Conservation (phyloP, 2,329 filamentous ascomycete genomes). For the Cladophialophora chaetospira region DNA sequence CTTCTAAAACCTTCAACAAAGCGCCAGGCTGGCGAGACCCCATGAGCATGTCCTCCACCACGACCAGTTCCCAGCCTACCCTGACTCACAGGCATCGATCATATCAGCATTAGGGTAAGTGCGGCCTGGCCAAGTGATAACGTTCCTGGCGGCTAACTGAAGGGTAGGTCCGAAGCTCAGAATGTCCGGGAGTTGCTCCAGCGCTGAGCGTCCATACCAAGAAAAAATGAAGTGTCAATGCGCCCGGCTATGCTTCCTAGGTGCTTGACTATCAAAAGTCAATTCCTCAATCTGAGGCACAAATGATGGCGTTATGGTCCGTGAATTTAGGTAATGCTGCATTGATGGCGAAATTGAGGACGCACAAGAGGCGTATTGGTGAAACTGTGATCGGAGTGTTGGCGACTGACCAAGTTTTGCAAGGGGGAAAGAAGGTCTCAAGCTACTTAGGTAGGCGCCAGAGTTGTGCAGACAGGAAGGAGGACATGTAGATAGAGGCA, state of each 20-base stretch:
- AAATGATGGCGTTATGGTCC: not conserved
- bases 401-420: not conserved
- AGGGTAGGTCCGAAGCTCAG: not conserved
- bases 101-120: conserved; percentile 2
- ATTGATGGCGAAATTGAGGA: not conserved
- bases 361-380: not conserved
- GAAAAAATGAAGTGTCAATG: too few species aligned
- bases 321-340: not conserved
- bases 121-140: not conserved
- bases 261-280: not conserved
- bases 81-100: too few species aligned
- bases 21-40: not conserved
- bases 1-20: conserved; percentile 9
- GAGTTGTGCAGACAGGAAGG: not conserved
- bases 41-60: not conserved
- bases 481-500: conserved; percentile 9
- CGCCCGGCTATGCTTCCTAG: too few species aligned
- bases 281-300: not conserved
- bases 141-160: conserved; percentile 10
- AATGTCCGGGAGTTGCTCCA: not conserved
- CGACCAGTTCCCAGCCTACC: too few species aligned
- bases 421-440: not conserved
- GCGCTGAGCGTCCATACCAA: too few species aligned
- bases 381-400: not conserved
- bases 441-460: conserved; percentile 1